Conservation (phyloP, 2,329 filamentous ascomycete genomes). For the Emmonsiellopsis sp. region DNA sequence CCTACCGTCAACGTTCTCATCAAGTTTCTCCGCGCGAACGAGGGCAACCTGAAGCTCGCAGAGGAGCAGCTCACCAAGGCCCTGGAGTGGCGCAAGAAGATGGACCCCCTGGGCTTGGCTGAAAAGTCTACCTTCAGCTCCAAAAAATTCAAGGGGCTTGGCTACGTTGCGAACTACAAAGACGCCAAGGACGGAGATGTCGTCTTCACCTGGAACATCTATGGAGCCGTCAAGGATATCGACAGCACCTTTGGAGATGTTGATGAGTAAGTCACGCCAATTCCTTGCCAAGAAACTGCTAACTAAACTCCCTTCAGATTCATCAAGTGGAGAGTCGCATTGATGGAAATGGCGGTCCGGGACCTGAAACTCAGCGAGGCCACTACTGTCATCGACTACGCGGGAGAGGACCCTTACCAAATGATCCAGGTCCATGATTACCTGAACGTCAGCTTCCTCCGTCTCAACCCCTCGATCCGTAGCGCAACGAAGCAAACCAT, state of each 20-base stretch:
- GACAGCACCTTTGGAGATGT: conserved; percentile 72
- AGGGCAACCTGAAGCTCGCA: conserved; percentile 62
- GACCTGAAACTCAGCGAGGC: conserved; percentile 62
- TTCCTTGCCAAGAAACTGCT: not conserved
- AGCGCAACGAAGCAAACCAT: conserved; percentile 72
- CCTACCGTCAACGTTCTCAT: conserved; percentile 78
- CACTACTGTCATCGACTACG: conserved; percentile 56
- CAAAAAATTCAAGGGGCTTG: conserved; percentile 65
- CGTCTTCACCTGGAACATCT: conserved; percentile 86
- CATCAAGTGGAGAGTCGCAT: conserved; percentile 76
- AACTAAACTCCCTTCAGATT: conserved; percentile 49
- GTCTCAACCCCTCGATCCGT: conserved; percentile 67
- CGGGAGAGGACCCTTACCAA: conserved; percentile 68
- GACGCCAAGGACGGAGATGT: conserved; percentile 43
- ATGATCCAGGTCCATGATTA: conserved; percentile 94
- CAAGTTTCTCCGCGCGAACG: conserved; percentile 89
- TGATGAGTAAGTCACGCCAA: conserved; percentile 54
- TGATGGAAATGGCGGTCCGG: conserved; percentile 78
- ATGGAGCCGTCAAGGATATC: conserved; percentile 75
- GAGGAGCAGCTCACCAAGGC: conserved; percentile 70
- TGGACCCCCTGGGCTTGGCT: conserved; percentile 59
- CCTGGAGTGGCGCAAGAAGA: conserved; percentile 71
- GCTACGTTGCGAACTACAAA: conserved; percentile 67
- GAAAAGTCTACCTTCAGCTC: conserved; percentile 53
- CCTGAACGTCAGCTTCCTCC: conserved; percentile 74